Base-by-base conservation (phyloP, 2,329 filamentous ascomycete species). In the Colletotrichum camelliae region DNA sequence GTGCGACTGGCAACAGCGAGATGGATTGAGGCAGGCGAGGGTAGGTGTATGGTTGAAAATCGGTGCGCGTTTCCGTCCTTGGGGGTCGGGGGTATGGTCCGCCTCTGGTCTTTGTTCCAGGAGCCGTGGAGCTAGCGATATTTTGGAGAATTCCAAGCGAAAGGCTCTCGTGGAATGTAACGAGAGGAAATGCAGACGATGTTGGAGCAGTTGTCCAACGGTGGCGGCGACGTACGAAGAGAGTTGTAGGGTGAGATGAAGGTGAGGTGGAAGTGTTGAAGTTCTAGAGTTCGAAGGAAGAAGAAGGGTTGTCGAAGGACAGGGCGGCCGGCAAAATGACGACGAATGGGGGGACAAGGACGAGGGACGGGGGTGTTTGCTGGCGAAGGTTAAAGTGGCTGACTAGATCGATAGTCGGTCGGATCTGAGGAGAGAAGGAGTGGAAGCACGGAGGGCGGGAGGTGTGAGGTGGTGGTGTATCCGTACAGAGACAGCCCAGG, bases 211-310 rank as follows among this genome's bases (percentile, higher is more conserved):
- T 66, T 43, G 31, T 39, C 35, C 27, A 39, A 29, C 29, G 18
- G 65, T 52, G 71, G 72, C 66, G 60, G 58, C 29, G 29, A 24
- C 21, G 27, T 66, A 31, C 43, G 21, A 48, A 48, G 37, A 29
- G 39, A 43, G 58, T 9, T 61, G 58, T 15, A 21, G 29, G 29
- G 48, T 66, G 60, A 18, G 55, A 67, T 67, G 68, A 52, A 67
- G 62, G 65, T 67, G 67, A 67, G 52, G 24, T 70, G 72, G 48
- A 76, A 75, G 65, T 60, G 74, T 76, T 37, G 65, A 76, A 57
- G 71, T 76, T 76, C 70, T 74, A 76, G 71, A 74, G 74, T 76
- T 75, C 70, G 70, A 75, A 43, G 72, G 73, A 75, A 75, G 73
- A 43, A 75, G 73, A 75, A 73, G 73, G 70, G 64, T 68, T 31